Evolutionary conservation across 352 stramenopile species (phyloP).

Genomic region (Phytophthora hibernalis): DNA sequence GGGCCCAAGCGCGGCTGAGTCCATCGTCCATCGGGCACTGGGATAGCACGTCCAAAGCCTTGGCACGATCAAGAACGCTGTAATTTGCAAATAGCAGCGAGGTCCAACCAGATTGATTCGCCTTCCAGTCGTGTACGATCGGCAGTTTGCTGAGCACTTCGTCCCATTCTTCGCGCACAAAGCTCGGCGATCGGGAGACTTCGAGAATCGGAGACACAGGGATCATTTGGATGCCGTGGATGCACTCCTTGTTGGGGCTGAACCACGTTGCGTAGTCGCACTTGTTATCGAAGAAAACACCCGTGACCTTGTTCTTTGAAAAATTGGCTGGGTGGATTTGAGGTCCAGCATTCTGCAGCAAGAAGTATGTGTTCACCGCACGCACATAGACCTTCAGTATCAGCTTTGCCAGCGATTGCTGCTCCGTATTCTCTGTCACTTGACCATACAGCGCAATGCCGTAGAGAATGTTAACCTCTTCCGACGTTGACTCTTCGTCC

Average conservation of each 20-base stretch:
- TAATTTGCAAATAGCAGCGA: conserved; percentile 75
- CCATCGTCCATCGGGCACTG: conserved; percentile 72
- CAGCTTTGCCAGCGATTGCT: conserved; percentile 51
- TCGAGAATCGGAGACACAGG: conserved; percentile 64
- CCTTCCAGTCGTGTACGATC: conserved; percentile 59
- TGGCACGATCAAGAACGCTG: conserved; percentile 45
- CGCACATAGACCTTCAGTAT: conserved; percentile 67
- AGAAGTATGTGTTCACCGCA: conserved; percentile 77
- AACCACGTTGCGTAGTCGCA: conserved; percentile 82
- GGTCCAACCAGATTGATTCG: conserved; percentile 55
- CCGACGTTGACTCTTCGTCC: conserved; percentile 73
- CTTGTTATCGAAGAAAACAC: conserved; percentile 83
- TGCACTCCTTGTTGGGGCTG: conserved; percentile 75
- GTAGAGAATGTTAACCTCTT: conserved; percentile 79
- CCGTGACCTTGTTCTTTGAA: conserved; percentile 73
- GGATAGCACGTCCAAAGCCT: conserved; percentile 47
- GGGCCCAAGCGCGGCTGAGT: conserved; percentile 70
- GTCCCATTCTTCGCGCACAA: conserved; percentile 71
- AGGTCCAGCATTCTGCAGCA: conserved; percentile 51
- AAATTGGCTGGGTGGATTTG: conserved; percentile 58
- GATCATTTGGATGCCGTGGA: conserved; percentile 83
- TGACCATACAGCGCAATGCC: conserved; percentile 58
- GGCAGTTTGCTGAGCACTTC: conserved; percentile 61
- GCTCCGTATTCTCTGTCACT: conserved; percentile 51
- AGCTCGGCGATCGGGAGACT: conserved; percentile 43